phyloP scores from a whole-genome alignment of 805 yeast genomes.

The Saturnispora gosingensis region DNA sequence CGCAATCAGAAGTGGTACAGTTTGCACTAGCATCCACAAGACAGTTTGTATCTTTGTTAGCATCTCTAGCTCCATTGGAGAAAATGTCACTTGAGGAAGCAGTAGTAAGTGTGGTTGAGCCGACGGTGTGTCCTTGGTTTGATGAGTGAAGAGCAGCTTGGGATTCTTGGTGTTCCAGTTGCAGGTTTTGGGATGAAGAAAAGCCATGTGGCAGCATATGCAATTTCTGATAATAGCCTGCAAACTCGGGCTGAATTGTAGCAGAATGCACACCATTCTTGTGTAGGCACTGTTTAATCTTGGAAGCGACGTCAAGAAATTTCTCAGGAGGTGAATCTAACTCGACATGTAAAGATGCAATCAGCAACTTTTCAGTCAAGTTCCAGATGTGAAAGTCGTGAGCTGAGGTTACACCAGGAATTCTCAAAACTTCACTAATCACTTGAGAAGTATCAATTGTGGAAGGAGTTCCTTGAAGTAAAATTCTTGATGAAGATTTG shows the following conservation, averaged over 20 bases:
- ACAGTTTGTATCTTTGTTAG: constrained; percentile 32
- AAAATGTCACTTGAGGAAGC: constrained; percentile 7
- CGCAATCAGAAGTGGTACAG: constrained; percentile 40
- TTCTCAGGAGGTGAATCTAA: constrained; percentile 53
- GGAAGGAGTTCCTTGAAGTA: constrained; percentile 90
- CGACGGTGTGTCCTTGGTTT: neutral
- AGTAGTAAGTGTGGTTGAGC: neutral
- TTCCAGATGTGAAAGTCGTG: constrained; percentile 98
- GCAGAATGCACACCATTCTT: constrained; percentile 84
- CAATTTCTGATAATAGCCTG: constrained; percentile 24
- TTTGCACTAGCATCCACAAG: constrained; percentile 44
- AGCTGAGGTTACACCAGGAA: constrained; percentile 71
- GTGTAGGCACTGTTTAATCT: constrained; percentile 71
- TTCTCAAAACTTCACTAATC: constrained; percentile 51
- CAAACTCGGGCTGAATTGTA: constrained; percentile 93
- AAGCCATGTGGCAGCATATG: constrained; percentile 25
- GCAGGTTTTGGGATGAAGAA: constrained; percentile 16
- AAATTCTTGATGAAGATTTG: constrained; percentile 72
- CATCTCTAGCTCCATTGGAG: constrained; percentile 14
- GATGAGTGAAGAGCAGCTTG: neutral
- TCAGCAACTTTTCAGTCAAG: constrained; percentile 72
- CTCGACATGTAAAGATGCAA: constrained; percentile 86
- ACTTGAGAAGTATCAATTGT: constrained; percentile 69
- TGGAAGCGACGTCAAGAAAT: constrained; percentile 61
- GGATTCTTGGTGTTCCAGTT: constrained; percentile 2